Base-by-base conservation (phyloP, 2,329 filamentous ascomycete genomes). In the Aaosphaeria arxii region DNA sequence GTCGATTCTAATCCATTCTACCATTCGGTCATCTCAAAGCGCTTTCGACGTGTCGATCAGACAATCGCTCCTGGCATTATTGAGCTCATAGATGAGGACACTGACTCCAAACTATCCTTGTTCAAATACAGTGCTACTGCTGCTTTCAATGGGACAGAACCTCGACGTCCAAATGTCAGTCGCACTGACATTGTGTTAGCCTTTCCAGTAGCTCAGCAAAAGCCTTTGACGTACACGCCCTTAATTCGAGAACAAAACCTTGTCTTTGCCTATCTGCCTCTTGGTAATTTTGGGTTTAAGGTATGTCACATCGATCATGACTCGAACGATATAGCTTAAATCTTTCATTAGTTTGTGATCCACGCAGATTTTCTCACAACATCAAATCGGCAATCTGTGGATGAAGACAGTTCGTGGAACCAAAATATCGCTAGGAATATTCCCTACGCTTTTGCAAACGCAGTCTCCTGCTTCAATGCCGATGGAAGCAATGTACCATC, bases 261-360 rank as follows among this genome's bases (percentile, higher is more conserved):
- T 36, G 48, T 55, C 4, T 63, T 56, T 48, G 56, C 54, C 31
- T 61, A 50, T 47, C 43, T 63, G 13, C 57, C 55, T 6, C 47
- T 63, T 9, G 43, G 57, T 11, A 40, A 47, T 9, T 59, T 55
- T 48, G 58, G 58, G 2, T 45, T 63, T 6, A 40, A 41, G 29
- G 48, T 50, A 45, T 36, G 33, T 9, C 17, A 30, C 4, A 40
- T 13, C 30, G 9, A 17, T 45, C 5, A 11, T 41, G 17, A 41
- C 6, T 9, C 6, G 7, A n/a, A 30, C 38, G 11, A 11, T 13
- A 24, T 42, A 29, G 38, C 38, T 9, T 3, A 13, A 4, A 6
- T 13, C n/a, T 9, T 36, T 9, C n/a, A 36, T 24, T 44, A 52
- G 46, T 52, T 52, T 30, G 42, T 49, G 5, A n/a, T 52, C 6